Conservation (phyloP, 2,329 filamentous ascomycete genomes). For the Cercospora berteroae region DNA sequence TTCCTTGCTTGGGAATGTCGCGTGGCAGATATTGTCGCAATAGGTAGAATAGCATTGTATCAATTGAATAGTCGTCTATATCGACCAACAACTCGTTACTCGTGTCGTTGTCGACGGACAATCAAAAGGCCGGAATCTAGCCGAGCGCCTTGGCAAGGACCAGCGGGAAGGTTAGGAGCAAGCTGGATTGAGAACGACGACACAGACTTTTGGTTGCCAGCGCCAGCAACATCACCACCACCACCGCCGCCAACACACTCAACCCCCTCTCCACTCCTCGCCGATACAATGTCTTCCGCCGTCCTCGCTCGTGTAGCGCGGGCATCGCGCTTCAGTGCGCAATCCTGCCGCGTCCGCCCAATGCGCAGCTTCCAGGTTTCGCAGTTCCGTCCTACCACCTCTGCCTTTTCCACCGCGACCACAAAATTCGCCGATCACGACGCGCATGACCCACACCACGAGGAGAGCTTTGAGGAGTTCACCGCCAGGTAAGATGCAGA, state of each 20-base stretch:
- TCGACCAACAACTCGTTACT: neutral
- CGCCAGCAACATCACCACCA: neutral
- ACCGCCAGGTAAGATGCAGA: constrained; percentile 73
- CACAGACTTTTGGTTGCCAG: constrained; percentile 5
- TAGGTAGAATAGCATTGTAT: neutral
- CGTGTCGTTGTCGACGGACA: neutral
- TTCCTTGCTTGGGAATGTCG: neutral
- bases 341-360: constrained; percentile 24
- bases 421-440: constrained; percentile 40
- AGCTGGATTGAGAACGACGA: neutral
- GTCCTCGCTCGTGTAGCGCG: constrained; percentile 31
- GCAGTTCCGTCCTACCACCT: constrained; percentile 31
- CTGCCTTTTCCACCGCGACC: constrained; percentile 53
- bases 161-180: constrained; percentile 6
- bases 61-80: neutral
- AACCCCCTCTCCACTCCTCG: constrained; percentile 23
- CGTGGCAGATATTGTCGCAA: constrained; percentile 1
- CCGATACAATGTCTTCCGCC: constrained; percentile 32
- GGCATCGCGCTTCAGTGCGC: constrained; percentile 27
- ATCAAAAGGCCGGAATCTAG: neutral
- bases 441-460: constrained; percentile 63
- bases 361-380: constrained; percentile 28
- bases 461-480: constrained; percentile 99
- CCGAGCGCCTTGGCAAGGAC: constrained; percentile 3
- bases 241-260: constrained; percentile 15